phyloP scores from a whole-genome alignment of 2,329 filamentous ascomycete genomes.

The Ceratocystis eucalypticola region DNA sequence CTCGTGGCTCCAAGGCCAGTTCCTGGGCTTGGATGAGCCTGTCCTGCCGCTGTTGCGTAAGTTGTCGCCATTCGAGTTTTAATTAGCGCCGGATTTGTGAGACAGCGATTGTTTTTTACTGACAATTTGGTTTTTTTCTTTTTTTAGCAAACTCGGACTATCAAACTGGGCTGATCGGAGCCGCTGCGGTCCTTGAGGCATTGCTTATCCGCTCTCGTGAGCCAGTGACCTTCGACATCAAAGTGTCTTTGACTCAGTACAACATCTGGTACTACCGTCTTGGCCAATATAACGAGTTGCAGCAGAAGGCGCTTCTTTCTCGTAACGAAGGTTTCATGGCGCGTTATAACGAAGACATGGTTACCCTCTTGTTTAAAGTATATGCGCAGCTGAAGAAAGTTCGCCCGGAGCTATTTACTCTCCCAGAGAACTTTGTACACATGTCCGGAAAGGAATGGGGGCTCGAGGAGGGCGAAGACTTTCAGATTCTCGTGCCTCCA shows the following conservation, averaged over 20 bases:
- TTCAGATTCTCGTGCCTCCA: slow-evolving; percentile 17
- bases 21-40: slow-evolving; percentile 48
- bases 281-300: slow-evolving; percentile 20
- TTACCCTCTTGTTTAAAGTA: slow-evolving; percentile 15
- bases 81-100: not conserved
- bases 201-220: slow-evolving; percentile 20
- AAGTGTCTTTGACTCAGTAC: slow-evolving; percentile 24
- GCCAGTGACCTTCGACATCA: slow-evolving; percentile 22
- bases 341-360: slow-evolving; percentile 23
- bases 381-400: slow-evolving; percentile 12
- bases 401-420: slow-evolving; percentile 18
- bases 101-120: not conserved
- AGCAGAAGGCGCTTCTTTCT: slow-evolving; percentile 18
- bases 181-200: slow-evolving; percentile 21
- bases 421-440: slow-evolving; percentile 17
- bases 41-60: slow-evolving; percentile 53
- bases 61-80: not conserved
- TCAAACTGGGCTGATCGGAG: slow-evolving; percentile 22
- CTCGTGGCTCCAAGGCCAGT: slow-evolving; percentile 48
- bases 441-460: slow-evolving; percentile 19
- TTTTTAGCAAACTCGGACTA: slow-evolving; percentile 23
- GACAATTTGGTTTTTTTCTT: not conserved
- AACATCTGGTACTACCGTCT: slow-evolving; percentile 23
- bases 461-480: slow-evolving; percentile 11
- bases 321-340: slow-evolving; percentile 20